A percentile compares a stretch with the other conserved stretches of the same genome.
phyloP scores from a whole-genome alignment of 345 rosid genomes.

The Murraya koenigii region DNA sequence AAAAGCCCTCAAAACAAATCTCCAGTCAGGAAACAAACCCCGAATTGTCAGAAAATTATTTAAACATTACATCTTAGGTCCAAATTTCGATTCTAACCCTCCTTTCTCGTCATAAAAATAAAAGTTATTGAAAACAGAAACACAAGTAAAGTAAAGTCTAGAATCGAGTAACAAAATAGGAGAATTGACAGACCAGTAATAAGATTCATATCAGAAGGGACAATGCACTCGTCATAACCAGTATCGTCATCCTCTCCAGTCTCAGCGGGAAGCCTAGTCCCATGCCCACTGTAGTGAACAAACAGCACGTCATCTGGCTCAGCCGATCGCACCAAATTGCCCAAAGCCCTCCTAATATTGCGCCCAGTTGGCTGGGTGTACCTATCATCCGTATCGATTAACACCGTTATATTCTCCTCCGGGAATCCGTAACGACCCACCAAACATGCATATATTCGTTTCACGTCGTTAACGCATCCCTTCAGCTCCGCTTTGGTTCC shows the following conservation, averaged over 20 bases:
- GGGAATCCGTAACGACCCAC: conserved; percentile 67
- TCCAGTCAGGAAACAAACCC: background rate
- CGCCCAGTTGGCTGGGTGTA: conserved; percentile 72
- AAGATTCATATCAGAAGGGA: conserved; percentile 93
- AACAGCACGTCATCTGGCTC: conserved; percentile 58
- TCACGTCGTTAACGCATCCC: conserved; percentile 94
- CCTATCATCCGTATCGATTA: conserved; percentile 71
- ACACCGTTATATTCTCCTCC: conserved; percentile 51
- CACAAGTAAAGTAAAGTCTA: no score
- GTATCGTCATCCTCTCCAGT: conserved; percentile 95
- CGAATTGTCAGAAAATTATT: background rate
- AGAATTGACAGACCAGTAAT: conserved; percentile 44
- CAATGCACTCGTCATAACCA: conserved; percentile 93
- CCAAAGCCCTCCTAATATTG: conserved; percentile 59
- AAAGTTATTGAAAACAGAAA: no score
- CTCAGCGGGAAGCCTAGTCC: conserved; percentile 97
- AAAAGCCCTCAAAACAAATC: background rate
- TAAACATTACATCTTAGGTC: background rate
- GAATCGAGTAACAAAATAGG: background rate
- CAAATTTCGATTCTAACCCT: background rate
- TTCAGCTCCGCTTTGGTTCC: conserved; percentile 82
- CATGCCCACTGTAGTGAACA: conserved; percentile 94
- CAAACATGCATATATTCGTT: conserved; percentile 55
- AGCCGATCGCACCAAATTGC: conserved; percentile 57
- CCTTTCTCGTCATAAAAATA: background rate